A percentile compares a stretch with the other conserved stretches of the same genome.
Conservation (phyloP, 108 stramenopile genomes). For the Mediolabrus comicus region DNA sequence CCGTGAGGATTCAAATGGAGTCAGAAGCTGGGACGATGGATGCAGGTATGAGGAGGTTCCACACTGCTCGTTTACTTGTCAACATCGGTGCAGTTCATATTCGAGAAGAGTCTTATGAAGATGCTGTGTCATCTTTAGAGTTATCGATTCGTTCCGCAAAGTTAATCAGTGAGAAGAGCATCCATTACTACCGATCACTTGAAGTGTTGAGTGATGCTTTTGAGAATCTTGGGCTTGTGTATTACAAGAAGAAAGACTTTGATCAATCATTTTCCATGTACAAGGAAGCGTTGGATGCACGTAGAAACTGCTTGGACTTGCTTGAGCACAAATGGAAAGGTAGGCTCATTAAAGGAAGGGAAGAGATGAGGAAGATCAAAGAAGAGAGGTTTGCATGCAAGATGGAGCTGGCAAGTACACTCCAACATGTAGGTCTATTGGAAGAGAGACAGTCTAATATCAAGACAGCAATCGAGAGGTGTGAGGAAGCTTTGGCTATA, state of each 20-base stretch:
- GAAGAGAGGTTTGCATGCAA: constrained; percentile 35
- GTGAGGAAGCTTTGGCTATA: constrained; percentile 37
- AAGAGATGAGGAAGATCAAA: constrained; percentile 18
- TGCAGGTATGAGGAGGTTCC: constrained; percentile 30
- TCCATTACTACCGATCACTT: constrained; percentile 27
- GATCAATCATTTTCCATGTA: constrained; percentile 34
- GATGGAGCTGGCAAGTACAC: constrained; percentile 32
- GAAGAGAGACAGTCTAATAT: constrained; percentile 31
- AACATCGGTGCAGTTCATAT: constrained; percentile 52
- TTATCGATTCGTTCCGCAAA: constrained; percentile 40
- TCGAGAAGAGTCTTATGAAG: constrained; percentile 30
- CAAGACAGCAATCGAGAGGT: constrained; percentile 23
- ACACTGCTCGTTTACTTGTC: constrained; percentile 40
- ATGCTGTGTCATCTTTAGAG: constrained; percentile 32
- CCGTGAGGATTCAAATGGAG: constrained; percentile 20
- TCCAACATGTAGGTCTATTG: constrained; percentile 31
- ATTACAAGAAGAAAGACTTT: constrained; percentile 37
- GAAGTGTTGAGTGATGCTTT: constrained; percentile 46
- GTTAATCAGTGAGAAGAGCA: constrained; percentile 16
- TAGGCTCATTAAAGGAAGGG: constrained; percentile 23
- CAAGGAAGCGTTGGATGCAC: constrained; percentile 32
- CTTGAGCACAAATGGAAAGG: constrained; percentile 24
- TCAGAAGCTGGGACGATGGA: constrained; percentile 13
- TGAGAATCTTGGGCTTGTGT: constrained; percentile 45
- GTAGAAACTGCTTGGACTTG: constrained; percentile 39